Evolutionary conservation across 495 filamentous ascomycete species (phyloP).

Genomic region (Stereocaulon alpinum): DNA sequence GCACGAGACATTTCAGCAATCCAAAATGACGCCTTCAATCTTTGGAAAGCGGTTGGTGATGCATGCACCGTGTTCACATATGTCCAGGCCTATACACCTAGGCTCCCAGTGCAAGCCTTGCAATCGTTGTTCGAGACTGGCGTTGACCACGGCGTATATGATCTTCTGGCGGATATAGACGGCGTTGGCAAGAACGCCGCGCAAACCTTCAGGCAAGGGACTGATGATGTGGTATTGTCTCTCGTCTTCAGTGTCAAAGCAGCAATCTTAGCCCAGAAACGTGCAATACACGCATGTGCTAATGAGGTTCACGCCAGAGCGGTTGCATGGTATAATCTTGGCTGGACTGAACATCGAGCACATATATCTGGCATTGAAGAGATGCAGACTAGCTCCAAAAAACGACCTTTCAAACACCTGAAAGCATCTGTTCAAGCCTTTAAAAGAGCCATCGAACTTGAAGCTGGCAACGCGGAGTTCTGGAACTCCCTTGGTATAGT

Average conservation of each 20-base stretch:
- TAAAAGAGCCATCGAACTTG: slow-evolving; percentile 91
- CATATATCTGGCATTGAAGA: slow-evolving; percentile 48
- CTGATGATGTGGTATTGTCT: slow-evolving; percentile 34
- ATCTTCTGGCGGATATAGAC: slow-evolving; percentile 60
- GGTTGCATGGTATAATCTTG: slow-evolving; percentile 92
- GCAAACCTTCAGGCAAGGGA: slow-evolving; percentile 29
- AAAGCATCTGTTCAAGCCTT: slow-evolving; percentile 84
- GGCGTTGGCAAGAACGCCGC: slow-evolving; percentile 46
- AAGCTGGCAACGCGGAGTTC: slow-evolving; percentile 91
- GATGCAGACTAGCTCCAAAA: slow-evolving; percentile 31
- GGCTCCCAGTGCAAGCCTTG: slow-evolving; percentile 48
- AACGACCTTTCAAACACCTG: slow-evolving; percentile 50
- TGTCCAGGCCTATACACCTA: slow-evolving; percentile 51
- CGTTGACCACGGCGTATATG: slow-evolving; percentile 43
- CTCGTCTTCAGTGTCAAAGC: slow-evolving; percentile 44
- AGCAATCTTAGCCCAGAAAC: slow-evolving; percentile 76
- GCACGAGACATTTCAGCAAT: slow-evolving; percentile 41
- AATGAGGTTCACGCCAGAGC: slow-evolving; percentile 84
- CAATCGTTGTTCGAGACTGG: slow-evolving; percentile 41
- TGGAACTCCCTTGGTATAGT: slow-evolving; percentile 94
- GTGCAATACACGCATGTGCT: slow-evolving; percentile 61
- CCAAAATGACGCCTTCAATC: slow-evolving; percentile 66
- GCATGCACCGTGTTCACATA: slow-evolving; percentile 72
- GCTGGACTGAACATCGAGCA: slow-evolving; percentile 81
- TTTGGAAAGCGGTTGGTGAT: slow-evolving; percentile 93